These are phyloP conservation scores for Paspalum notatum DNA, from an alignment of 176 grass and related monocot genomes.

Conservation along the genomic window DNA sequence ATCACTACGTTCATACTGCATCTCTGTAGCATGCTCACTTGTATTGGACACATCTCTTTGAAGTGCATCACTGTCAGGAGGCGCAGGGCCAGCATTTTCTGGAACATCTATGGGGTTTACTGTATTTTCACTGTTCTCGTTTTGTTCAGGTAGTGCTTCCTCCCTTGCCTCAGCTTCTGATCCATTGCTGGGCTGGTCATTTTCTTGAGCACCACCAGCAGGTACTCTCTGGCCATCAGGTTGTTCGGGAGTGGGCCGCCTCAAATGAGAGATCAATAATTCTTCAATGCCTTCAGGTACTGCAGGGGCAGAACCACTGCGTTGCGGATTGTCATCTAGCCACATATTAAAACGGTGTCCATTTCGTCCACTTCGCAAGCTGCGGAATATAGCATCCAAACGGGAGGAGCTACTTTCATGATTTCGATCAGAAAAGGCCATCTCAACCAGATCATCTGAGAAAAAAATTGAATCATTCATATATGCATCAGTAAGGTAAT, in stretches of 20 bases:
- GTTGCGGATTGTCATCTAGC: constrained; percentile 83
- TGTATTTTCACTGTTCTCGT: constrained; percentile 60
- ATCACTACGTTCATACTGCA: constrained; percentile 90
- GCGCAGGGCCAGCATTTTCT: constrained; percentile 56
- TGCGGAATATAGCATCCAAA: constrained; percentile 95
- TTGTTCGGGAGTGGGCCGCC: constrained; percentile 65
- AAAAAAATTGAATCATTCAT: constrained; percentile 32
- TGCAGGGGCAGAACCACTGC: constrained; percentile 58
- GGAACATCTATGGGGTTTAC: constrained; percentile 45
- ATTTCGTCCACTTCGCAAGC: constrained; percentile 76
- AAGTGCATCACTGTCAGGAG: constrained; percentile 51
- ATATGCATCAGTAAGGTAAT: constrained; percentile 8
- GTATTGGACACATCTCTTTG: constrained; percentile 64
- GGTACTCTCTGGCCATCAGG: constrained; percentile 50
- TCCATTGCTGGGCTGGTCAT: constrained; percentile 51
- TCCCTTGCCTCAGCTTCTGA: constrained; percentile 69
- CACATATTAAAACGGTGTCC: constrained; percentile 98
- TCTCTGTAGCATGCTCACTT: constrained; percentile 81
- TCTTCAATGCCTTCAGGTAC: constrained; percentile 97
- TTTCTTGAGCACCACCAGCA: constrained; percentile 53
- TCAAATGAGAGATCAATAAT: constrained; percentile 81
- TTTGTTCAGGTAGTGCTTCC: constrained; percentile 44
- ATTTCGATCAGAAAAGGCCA: constrained; percentile 90
- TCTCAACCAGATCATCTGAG: constrained; percentile 84
- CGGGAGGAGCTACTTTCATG: constrained; percentile 86